phyloP scores from a whole-genome alignment of 345 rosid genomes.

The Acer saccharum region DNA sequence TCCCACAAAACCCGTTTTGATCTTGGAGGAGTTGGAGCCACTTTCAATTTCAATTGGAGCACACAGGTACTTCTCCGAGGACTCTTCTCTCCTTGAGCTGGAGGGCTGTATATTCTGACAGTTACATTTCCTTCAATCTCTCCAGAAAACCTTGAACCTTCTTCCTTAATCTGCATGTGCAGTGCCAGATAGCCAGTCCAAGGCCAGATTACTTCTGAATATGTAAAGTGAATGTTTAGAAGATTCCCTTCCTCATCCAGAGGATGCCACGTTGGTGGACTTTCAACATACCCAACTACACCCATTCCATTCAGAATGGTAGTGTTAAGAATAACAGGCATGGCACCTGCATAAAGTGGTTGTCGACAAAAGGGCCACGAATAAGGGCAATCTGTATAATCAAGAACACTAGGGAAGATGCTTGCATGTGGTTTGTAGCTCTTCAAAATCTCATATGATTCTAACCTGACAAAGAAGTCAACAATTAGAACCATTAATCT shows the following conservation, averaged over 20 bases:
- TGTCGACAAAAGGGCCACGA: conserved; percentile 99
- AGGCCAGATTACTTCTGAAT: conserved; percentile 94
- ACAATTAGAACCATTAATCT: conserved; percentile 32
- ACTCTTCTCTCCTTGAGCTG: conserved; percentile 67
- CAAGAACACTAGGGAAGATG: conserved; percentile 90
- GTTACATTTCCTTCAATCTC: conserved; percentile 87
- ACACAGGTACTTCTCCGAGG: conserved; percentile 67
- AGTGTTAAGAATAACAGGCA: conserved; percentile 93
- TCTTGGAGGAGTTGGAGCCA: conserved; percentile 88
- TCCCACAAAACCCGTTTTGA: conserved; percentile 93
- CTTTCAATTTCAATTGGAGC: conserved; percentile 81
- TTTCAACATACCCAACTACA: conserved; percentile 78
- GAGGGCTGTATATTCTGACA: conserved; percentile 70
- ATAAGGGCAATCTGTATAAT: conserved; percentile 89
- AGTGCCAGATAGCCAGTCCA: conserved; percentile 98
- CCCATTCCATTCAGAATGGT: conserved; percentile 98
- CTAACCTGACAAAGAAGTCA: conserved; percentile 69
- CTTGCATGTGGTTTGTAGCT: conserved; percentile 89
- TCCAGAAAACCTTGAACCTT: conserved; percentile 84
- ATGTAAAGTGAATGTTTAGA: conserved; percentile 74
- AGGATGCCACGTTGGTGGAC: conserved; percentile 95
- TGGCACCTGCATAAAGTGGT: conserved; percentile 92
- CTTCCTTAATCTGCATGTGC: conserved; percentile 98
- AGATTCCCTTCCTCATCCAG: conserved; percentile 84
- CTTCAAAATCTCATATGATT: conserved; percentile 92